Base-by-base conservation (phyloP, 768 basidiomycete species). In the Tulasnella sp. region DNA sequence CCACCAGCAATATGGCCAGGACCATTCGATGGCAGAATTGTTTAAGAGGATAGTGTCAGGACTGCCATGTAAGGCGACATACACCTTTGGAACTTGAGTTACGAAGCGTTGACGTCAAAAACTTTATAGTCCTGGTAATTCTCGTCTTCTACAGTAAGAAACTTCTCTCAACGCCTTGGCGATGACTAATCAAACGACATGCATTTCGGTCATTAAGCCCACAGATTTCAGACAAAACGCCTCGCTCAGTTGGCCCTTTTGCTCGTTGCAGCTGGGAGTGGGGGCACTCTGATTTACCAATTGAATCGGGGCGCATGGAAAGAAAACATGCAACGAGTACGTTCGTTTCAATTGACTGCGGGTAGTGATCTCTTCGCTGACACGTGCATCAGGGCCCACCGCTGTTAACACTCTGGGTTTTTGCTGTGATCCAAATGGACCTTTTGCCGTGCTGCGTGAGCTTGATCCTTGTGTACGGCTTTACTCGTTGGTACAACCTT, bases 351-450 rank as follows among this genome's bases (percentile, higher is more conserved):
- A 54, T 69, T 0, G 40, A 19, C 38, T 29, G 7, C 31, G 17
- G 19, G 45, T n/a, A 12, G 31, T 45, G 54, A 22, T 72, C 15
- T 78, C 36, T 78, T 69, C 64, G 68, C 25, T 39, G 54, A 42
- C 76, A 31, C 78, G 19, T 73, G 14, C 19, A 42, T 42, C 75
- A 94, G 93, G 87, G 87, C 76, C 93, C 93, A 15, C 91, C 93
- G 14, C 83, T 94, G 74, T 89, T 89, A 2, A 93, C 93, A 0
- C 80, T 91, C 7, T 94, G 93, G 93, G 84, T 93, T 11, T 94
- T 91, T 79, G 85, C 88, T 3, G 84, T 93, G 70, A 84, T 93
- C 15, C 91, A 93, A 78, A 85, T 93, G 36, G 88, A 91, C 75
- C 83, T 95, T 34, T 85, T 85, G 2, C 87, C 89, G 25, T 89